A percentile compares a stretch with the other conserved stretches of the same genome.
These are phyloP conservation scores for Coffea humblotiana DNA, from an alignment of 305 asterid species.

Conservation along the genomic window DNA sequence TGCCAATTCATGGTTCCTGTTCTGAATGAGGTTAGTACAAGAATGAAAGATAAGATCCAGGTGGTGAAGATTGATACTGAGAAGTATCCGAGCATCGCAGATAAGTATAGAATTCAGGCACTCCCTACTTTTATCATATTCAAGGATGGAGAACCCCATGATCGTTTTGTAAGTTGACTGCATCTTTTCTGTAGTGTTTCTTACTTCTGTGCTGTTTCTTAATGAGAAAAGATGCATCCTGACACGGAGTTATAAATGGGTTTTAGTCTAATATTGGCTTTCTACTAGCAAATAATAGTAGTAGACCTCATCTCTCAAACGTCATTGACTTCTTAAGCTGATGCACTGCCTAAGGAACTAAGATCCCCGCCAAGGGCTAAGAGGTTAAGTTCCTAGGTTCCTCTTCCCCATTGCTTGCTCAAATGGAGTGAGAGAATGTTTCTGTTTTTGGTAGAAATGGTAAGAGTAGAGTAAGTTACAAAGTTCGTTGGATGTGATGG, in stretches of 20 bases:
- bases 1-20: constrained; percentile 94
- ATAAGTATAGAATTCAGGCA: constrained; percentile 78
- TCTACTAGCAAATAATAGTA: neutral
- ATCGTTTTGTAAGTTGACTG: constrained; percentile 78
- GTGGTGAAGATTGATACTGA: constrained; percentile 92
- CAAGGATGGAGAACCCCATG: constrained; percentile 75
- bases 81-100: constrained; percentile 77
- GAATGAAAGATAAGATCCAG: constrained; percentile 69
- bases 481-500: neutral
- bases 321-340: neutral
- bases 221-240: neutral
- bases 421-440: neutral
- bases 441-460: neutral
- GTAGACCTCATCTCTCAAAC: neutral
- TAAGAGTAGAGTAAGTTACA: neutral
- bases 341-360: neutral
- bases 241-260: neutral
- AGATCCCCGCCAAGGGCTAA: neutral
- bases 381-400: neutral
- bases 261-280: neutral
- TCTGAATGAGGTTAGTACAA: constrained; percentile 65
- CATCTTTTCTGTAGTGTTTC: constrained; percentile 15
- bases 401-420: too few species aligned
- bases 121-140: constrained; percentile 90
- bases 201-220: neutral